A percentile compares a stretch with the other conserved stretches of the same genome.
Conservation (phyloP, 108 stramenopile species). For the Pseudonitzschia pungens region DNA sequence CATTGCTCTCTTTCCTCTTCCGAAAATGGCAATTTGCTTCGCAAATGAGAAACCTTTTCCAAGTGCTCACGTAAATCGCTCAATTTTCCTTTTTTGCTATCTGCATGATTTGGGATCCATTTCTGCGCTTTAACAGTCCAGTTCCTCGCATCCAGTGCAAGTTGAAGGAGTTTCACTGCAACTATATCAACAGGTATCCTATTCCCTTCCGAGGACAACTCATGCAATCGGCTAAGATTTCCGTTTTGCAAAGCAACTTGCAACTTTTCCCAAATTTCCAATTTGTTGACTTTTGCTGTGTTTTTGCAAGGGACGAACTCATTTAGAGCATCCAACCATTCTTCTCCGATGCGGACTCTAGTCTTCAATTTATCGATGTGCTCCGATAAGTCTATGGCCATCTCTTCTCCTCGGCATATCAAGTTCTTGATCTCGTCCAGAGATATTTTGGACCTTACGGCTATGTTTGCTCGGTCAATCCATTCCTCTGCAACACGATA, state of each 20-base stretch:
- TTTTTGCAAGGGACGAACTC: constrained; percentile 43
- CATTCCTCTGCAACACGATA: constrained; percentile 58
- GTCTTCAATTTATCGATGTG: constrained; percentile 66
- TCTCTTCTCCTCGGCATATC: constrained; percentile 47
- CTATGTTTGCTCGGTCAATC: constrained; percentile 78
- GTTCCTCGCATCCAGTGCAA: constrained; percentile 73
- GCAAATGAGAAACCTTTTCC: constrained; percentile 55
- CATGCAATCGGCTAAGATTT: constrained; percentile 36
- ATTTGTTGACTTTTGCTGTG: constrained; percentile 10
- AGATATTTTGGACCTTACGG: constrained; percentile 72
- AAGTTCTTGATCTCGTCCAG: constrained; percentile 64
- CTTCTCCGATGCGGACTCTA: constrained; percentile 48
- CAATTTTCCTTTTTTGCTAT: constrained; percentile 63
- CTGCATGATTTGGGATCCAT: constrained; percentile 55
- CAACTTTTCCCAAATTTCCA: constrained; percentile 53
- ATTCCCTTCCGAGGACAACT: constrained; percentile 66
- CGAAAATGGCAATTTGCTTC: constrained; percentile 50
- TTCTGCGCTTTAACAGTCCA: constrained; percentile 67
- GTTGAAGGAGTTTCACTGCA: constrained; percentile 64
- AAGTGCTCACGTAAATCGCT: constrained; percentile 72
- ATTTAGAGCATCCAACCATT: constrained; percentile 60
- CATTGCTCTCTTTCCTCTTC: constrained; percentile 48
- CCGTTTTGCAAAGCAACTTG: constrained; percentile 49
- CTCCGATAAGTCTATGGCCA: constrained; percentile 70
- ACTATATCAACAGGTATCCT: constrained; percentile 78